Percentiles rank a stretch among this genome's conserved stretches.
Conservation (phyloP, 2,329 filamentous ascomycete species). For the Sarocladium oryzae region DNA sequence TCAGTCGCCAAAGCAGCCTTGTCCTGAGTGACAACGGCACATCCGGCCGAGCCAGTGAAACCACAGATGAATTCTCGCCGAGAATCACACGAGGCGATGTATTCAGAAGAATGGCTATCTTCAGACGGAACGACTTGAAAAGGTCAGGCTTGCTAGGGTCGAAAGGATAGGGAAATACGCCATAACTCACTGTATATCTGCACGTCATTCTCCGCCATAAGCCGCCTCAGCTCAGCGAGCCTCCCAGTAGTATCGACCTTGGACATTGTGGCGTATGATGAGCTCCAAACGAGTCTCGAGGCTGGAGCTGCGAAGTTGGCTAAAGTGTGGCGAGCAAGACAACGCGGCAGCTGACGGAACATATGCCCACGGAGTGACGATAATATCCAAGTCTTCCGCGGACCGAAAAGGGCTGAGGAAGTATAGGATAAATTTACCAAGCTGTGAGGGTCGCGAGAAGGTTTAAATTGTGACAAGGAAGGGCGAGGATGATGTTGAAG, state of each 20-base stretch:
- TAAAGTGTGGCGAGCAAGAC: not conserved
- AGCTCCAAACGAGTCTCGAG: not conserved
- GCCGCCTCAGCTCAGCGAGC: conserved; percentile 66
- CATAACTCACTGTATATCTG: conserved; percentile 80
- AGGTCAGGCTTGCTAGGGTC: conserved; percentile 4
- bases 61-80: conserved; percentile 87
- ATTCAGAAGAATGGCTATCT: conserved; percentile 96
- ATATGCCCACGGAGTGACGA: not conserved
- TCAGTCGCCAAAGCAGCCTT: conserved; percentile 91
- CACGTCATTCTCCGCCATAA: conserved; percentile 83
- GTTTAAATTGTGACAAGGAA: not conserved
- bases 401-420: not conserved
- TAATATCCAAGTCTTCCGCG: no score
- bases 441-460: not conserved
- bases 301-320: not conserved
- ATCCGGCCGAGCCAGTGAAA: conserved; percentile 92
- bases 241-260: conserved; percentile 69
- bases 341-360: not conserved
- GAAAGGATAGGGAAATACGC: not conserved
- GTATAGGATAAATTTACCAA: not conserved
- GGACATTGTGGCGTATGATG: conserved; percentile 19
- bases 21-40: conserved; percentile 77
- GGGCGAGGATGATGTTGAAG: not conserved
- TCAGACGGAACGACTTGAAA: conserved; percentile 83
- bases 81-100: conserved; percentile 92